phyloP scores from a whole-genome alignment of 306 rosid species.

The Vigna reflexopilosa region DNA sequence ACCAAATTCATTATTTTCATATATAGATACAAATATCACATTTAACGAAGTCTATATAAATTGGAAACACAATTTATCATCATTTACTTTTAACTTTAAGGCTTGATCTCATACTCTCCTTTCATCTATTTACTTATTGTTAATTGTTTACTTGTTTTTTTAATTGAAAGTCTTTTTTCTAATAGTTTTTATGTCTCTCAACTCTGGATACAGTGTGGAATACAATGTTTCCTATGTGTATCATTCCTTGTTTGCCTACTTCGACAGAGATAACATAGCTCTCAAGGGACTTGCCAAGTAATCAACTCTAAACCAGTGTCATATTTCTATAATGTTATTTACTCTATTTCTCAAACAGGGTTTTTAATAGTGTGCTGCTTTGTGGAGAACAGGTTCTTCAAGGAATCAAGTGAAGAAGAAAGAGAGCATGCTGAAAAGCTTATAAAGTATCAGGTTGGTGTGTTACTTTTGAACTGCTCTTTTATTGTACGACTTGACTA shows the following conservation, averaged over 20 bases:
- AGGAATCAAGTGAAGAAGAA: slow-evolving; percentile 71
- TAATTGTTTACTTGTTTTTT: neutral
- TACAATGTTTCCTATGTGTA: slow-evolving; percentile 66
- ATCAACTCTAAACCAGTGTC: neutral
- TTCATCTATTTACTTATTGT: neutral
- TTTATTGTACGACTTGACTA: no score
- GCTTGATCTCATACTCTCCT: neutral
- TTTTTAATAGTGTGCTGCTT: neutral
- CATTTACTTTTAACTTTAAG: neutral
- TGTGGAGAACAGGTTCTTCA: slow-evolving; percentile 54
- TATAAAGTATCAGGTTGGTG: slow-evolving; percentile 53
- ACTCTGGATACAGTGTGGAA: slow-evolving; percentile 57
- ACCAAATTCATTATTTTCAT: no score
- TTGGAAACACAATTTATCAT: no score
- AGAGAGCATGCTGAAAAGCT: slow-evolving; percentile 67
- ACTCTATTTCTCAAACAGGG: neutral
- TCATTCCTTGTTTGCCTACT: slow-evolving; percentile 67
- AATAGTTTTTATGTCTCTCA: neutral
- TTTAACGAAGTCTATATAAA: no score
- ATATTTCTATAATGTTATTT: neutral
- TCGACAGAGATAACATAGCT: slow-evolving; percentile 67
- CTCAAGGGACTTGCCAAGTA: slow-evolving; percentile 65
- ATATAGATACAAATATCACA: no score
- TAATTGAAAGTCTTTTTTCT: neutral
- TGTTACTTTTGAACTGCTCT: neutral